Evolutionary conservation across 2,329 filamentous ascomycete species (phyloP), one percentile per base, ranked within the genome.

Genomic region (Sarocladiaceae sp.): DNA sequence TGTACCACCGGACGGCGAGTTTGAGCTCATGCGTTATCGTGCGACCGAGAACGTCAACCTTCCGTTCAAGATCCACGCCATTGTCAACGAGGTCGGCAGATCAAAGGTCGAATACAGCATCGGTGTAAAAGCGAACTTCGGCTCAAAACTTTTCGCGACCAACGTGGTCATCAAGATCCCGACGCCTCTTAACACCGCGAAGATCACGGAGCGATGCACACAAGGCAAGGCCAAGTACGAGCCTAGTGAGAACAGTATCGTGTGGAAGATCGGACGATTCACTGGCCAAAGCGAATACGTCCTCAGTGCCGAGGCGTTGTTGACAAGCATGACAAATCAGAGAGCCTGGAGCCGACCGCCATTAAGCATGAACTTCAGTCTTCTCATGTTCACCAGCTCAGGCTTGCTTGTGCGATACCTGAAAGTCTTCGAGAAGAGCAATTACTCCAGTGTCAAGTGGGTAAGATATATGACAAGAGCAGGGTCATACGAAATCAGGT

Each of bases 51-150:
- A 99, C 65, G 93, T 99, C 66, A 99, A 99, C 66, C 77, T 99
- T 15, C 95, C 94, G 0, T 99, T 99, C 81, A 97, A 97, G 69
- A 91, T 99, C 10, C 94, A 99, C 66, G 93, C 93, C 59, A 99
- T 99, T 60, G 94, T 99, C 64, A 96, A 96, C 66, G 94, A 99
- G 71, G 82, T 97, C 54, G 93, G 94, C 58, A 95, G 94, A 65
- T 94, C 90, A 37, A 97, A 97, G 71, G 94, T 99, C 55, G 94
- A 99, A 71, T 99, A 97, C 76, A 96, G 90, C 74, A 96, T 99
- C 62, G 91, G 91, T 51, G 92, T 99, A 64, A 92, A 94, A 65
- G 92, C 94, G 58, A 99, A 99, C 72, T 99, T 97, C 64, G 92
- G 92, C 52, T 83, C 86, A 61, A 99, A 99, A 69, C 82, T 99